These are phyloP conservation scores for Typha latifolia DNA, from an alignment of 176 grass and related monocot genomes.

Conservation along the genomic window DNA sequence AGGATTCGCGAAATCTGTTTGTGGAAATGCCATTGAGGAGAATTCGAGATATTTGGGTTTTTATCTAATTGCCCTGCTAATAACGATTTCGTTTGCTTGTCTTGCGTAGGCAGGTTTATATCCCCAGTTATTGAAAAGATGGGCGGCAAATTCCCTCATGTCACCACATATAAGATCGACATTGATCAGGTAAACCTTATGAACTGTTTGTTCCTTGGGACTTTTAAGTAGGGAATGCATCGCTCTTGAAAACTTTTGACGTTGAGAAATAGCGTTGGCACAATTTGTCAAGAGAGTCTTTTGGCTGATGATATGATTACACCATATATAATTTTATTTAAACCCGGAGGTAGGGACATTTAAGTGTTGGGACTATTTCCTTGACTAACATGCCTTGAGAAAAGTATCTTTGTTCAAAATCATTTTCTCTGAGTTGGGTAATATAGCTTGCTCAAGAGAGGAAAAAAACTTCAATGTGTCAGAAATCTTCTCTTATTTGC, in stretches of 20 bases:
- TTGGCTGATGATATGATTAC: too few species aligned
- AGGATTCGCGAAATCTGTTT: neutral
- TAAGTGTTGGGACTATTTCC: too few species aligned
- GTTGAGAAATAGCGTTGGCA: neutral
- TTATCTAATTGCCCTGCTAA: neutral
- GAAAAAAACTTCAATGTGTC: too few species aligned
- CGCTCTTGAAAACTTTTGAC: neutral
- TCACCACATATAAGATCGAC: constrained; percentile 39
- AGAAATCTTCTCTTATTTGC: too few species aligned
- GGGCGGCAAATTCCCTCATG: constrained; percentile 30
- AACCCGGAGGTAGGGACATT: too few species aligned
- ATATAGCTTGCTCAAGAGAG: too few species aligned
- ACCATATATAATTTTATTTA: too few species aligned
- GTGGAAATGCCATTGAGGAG: neutral
- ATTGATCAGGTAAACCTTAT: constrained; percentile 40
- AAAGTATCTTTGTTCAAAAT: too few species aligned
- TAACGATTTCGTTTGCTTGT: neutral
- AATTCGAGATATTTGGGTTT: neutral
- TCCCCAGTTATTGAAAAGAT: constrained; percentile 34
- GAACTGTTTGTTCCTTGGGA: neutral
- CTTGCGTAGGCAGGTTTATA: constrained; percentile 31
- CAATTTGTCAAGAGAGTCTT: too few species aligned
- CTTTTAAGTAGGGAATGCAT: neutral
- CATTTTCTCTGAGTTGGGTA: too few species aligned
- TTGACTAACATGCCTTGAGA: too few species aligned